Evolutionary conservation across 2,329 filamentous ascomycete species (phyloP), one percentile per base, ranked within the genome.

Genomic region (Talaromyces sp.): DNA sequence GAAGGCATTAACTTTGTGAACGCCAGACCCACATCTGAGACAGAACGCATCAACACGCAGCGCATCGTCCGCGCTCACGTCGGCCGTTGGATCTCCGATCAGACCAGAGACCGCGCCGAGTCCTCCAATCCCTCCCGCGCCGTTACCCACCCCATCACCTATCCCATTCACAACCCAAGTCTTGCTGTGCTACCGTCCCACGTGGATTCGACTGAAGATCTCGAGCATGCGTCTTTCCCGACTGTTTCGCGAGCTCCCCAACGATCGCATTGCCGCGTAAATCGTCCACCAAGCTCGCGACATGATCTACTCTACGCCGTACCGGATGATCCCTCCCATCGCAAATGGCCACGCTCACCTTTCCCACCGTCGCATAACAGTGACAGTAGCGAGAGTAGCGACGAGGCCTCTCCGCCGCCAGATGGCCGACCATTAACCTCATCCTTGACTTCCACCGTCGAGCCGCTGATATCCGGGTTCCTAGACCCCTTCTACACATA

Each of bases 71-170:
- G 68, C 41, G 67, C 68, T 7, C 68, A 71, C 49, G 68, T 71
- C 11, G 68, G 68, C n/a, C 61, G 64, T 57, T 70, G 67, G 68
- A 70, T 70, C 41, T 71, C 68, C 47, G 65, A 67, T 17, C 68
- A 71, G 47, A 69, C 67, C 29, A 70, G 65, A 53, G 66, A 68
- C 27, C 65, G 65, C 43, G 53, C 58, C 8, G 58, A 43, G 13
- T 42, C 54, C n/a, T 60, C 43, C 11, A 41, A 29, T 36, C 29
- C 35, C 33, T 36, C 44, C 30, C 24, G 42, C n/a, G 9, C 37
- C n/a, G 9, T 11, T 29, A 4, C 27, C 22, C 14, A 13, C 24
- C 24, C 24, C 24, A 27, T 27, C 24, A 27, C 24, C 5, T 27
- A 27, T 27, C 24, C 24, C 9, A 9, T 27, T 27, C 24, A 17